A percentile compares a stretch with the other conserved stretches of the same genome.
These are phyloP conservation scores for Micractinium sp. DNA, from an alignment of 139 green algal species.

Conservation along the genomic window DNA sequence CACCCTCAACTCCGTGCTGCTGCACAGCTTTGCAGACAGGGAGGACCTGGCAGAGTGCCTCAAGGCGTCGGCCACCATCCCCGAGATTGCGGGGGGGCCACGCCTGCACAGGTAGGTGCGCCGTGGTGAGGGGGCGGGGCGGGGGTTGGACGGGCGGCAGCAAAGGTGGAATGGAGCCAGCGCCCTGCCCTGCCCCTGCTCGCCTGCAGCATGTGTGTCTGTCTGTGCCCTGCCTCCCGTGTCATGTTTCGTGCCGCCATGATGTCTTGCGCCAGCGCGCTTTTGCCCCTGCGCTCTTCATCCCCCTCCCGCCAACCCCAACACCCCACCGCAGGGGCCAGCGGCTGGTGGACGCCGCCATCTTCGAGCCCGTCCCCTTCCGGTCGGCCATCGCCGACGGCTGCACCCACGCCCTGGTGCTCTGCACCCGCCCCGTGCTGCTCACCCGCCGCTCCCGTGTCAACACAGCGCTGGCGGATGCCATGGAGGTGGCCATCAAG, in stretches of 20 bases:
- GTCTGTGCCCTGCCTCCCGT: too few species aligned
- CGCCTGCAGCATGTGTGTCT: neutral
- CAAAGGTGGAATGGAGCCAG: too few species aligned
- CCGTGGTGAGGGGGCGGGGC: neutral
- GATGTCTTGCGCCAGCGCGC: too few species aligned
- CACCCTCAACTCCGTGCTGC: slow-evolving; percentile 62
- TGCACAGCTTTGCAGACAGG: slow-evolving; percentile 64
- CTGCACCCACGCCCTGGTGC: slow-evolving; percentile 80
- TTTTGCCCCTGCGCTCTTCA: too few species aligned
- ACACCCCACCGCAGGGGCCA: slow-evolving; percentile 44
- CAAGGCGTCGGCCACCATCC: slow-evolving; percentile 82
- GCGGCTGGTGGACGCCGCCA: slow-evolving; percentile 85
- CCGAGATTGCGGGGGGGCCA: slow-evolving; percentile 71
- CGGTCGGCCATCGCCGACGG: slow-evolving; percentile 74
- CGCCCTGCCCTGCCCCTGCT: neutral
- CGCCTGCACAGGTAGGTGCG: slow-evolving; percentile 45
- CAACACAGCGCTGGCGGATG: slow-evolving; percentile 35
- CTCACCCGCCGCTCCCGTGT: slow-evolving; percentile 27
- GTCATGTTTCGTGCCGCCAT: too few species aligned
- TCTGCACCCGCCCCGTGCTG: slow-evolving; percentile 61
- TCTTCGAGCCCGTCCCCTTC: slow-evolving; percentile 83
- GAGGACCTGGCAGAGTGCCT: slow-evolving; percentile 79
- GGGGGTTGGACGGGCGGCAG: too few species aligned
- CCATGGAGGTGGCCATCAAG: slow-evolving; percentile 60
- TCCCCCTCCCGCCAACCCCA: neutral